Evolutionary conservation across 495 filamentous ascomycete species (phyloP), one percentile per base, ranked within the genome.

Genomic region (Paragyromitra xinjiangensis): DNA sequence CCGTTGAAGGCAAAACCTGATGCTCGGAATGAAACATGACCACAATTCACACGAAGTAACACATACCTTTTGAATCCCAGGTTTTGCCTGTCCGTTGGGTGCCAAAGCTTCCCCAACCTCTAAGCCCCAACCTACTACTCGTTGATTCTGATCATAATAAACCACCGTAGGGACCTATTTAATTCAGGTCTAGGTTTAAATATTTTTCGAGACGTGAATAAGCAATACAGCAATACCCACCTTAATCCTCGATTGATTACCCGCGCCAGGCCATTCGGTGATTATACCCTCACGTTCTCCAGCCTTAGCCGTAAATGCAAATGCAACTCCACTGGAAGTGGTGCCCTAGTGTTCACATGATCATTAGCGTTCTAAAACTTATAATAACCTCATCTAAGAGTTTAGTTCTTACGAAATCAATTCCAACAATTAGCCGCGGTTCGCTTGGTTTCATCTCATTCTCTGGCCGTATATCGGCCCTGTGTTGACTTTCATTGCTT

Each of bases 81-180:
- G 90, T 81, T 93, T 93, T 11, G 91, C 91, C 83, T 93, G 93
- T 65, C 91, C 91, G 48, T 91, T 93, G 26, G 92, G 91, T 69
- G 91, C 91, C 69, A 93, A 85, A 29, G 91, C 91, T 80, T 93
- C 91, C 39, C 91, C 90, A 73, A 93, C 93, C 83, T 93, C 91
- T 7, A 91, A 91, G 53, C 91, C 91, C 91, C 91, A 93, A 24
- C 91, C 91, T 9, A 93, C 91, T 40, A 93, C 91, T 79, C 93
- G 91, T 81, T 93, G 91, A 83, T 92, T 91, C 82, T 93, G 91
- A 79, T 93, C 91, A 78, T 93, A 93, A 83, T 93, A 93, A 61
- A 93, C 87, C 26, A 93, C 91, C 9, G 91, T 93, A 14, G 91
- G 91, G 73, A 93, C 93, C 91, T 93, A 34, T 48, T 48, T 48